Conservation (phyloP, 139 green algal genomes). For the Tetradesmus lagerheimii region DNA sequence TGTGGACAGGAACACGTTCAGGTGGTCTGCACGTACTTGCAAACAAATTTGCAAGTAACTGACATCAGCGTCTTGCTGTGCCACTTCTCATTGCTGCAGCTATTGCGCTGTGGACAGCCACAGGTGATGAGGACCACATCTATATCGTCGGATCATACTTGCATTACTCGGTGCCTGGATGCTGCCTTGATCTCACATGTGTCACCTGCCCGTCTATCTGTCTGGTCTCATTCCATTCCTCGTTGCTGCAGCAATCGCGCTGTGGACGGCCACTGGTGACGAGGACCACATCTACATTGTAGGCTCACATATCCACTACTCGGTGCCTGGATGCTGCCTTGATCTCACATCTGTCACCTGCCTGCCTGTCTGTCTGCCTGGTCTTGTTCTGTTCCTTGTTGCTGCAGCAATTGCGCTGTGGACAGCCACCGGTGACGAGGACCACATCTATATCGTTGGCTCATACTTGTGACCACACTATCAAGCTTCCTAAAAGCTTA, state of each 20-base stretch:
- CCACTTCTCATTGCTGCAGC: slow-evolving; percentile 1
- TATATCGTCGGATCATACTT: slow-evolving; percentile 88
- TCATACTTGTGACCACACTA: too few species aligned
- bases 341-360: neutral
- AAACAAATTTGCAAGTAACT: too few species aligned
- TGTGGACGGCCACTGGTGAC: slow-evolving; percentile 59
- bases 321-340: neutral
- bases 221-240: neutral
- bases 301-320: slow-evolving; percentile 67
- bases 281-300: slow-evolving; percentile 85
- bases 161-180: neutral
- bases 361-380: neutral
- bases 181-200: too few species aligned
- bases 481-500: too few species aligned
- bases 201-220: neutral
- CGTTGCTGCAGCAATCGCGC: slow-evolving; percentile 40
- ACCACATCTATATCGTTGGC: slow-evolving; percentile 88
- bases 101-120: slow-evolving; percentile 55
- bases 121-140: slow-evolving; percentile 68
- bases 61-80: neutral
- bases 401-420: slow-evolving; percentile 49
- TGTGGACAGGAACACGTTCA: slow-evolving; percentile 57
- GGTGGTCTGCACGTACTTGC: too few species aligned
- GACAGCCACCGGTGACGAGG: slow-evolving; percentile 55
- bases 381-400: neutral